phyloP scores from a whole-genome alignment of 2,329 filamentous ascomycete species.

The Lachnellula willkommii region DNA sequence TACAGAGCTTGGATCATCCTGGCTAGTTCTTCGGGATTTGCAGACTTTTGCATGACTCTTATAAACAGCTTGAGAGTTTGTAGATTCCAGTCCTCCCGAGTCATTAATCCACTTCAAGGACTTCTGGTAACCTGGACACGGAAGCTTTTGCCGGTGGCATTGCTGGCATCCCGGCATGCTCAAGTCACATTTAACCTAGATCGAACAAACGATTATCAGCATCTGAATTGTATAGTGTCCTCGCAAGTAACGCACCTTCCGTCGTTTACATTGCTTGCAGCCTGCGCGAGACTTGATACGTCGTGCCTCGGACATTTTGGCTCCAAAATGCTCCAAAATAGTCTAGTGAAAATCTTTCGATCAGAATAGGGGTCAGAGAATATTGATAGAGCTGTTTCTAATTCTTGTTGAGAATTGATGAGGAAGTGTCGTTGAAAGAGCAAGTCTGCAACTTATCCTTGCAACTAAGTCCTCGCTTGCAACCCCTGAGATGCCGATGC shows the following conservation, averaged over 20 bases:
- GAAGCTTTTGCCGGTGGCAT: constrained; percentile 7
- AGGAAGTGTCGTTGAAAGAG: background rate
- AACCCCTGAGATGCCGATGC: background rate
- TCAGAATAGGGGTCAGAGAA: background rate
- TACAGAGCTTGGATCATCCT: background rate
- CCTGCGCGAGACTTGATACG: constrained; percentile 10
- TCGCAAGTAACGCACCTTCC: constrained; percentile 2
- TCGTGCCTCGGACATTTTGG: constrained; percentile 7
- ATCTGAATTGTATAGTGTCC: background rate
- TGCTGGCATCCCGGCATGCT: constrained; percentile 3
- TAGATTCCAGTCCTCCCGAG: background rate
- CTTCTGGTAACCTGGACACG: constrained; percentile 10
- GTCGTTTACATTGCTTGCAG: constrained; percentile 8
- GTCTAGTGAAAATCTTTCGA: background rate
- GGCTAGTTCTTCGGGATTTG: background rate
- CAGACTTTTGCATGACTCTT: background rate
- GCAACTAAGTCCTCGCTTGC: background rate
- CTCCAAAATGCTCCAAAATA: background rate
- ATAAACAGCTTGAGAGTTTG: background rate
- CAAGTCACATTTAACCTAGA: constrained; percentile 6
- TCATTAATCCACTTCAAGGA: constrained; percentile 8
- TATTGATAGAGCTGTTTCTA: background rate
- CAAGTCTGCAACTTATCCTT: background rate
- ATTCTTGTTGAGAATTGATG: background rate
- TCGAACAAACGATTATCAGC: background rate